These are phyloP conservation scores for Aureobasidium sp. DNA, from an alignment of 2,329 filamentous ascomycete species.

Conservation along the genomic window DNA sequence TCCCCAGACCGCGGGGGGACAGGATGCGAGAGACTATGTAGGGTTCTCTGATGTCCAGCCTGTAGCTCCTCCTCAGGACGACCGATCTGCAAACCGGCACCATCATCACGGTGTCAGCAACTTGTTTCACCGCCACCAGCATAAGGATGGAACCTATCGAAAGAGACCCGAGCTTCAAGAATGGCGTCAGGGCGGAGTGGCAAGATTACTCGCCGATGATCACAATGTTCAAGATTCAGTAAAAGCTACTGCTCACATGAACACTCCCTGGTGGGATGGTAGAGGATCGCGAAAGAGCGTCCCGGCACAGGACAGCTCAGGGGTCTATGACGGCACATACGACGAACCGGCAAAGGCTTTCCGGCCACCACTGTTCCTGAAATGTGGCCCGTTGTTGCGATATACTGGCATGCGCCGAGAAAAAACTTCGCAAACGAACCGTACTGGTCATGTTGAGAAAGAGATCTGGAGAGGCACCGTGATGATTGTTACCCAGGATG, in stretches of 20 bases:
- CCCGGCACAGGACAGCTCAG: neutral
- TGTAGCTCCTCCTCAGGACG: conserved; percentile 19
- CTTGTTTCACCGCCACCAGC: conserved; percentile 34
- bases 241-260: conserved; percentile 5
- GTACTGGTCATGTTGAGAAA: conserved; percentile 42
- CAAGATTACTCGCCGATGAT: conserved; percentile 33
- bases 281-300: conserved; percentile 21
- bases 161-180: conserved; percentile 49
- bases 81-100: conserved; percentile 18
- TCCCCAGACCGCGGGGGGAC: conserved; percentile 28
- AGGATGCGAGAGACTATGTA: conserved; percentile 32
- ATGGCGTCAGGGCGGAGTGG: conserved; percentile 36
- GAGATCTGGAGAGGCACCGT: conserved; percentile 90
- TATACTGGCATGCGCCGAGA: conserved; percentile 77
- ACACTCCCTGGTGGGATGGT: conserved; percentile 65
- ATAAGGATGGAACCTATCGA: conserved; percentile 44
- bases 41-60: conserved; percentile 28
- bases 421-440: conserved; percentile 19
- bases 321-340: conserved; percentile 50
- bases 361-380: conserved; percentile 73
- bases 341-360: conserved; percentile 63
- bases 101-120: conserved; percentile 23
- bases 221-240: conserved; percentile 29
- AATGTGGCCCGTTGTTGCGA: conserved; percentile 81
- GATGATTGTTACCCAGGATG: conserved; percentile 90